Evolutionary conservation across 2,329 filamentous ascomycete genomes (phyloP).

Genomic region (Trichoderma afroharzianum): DNA sequence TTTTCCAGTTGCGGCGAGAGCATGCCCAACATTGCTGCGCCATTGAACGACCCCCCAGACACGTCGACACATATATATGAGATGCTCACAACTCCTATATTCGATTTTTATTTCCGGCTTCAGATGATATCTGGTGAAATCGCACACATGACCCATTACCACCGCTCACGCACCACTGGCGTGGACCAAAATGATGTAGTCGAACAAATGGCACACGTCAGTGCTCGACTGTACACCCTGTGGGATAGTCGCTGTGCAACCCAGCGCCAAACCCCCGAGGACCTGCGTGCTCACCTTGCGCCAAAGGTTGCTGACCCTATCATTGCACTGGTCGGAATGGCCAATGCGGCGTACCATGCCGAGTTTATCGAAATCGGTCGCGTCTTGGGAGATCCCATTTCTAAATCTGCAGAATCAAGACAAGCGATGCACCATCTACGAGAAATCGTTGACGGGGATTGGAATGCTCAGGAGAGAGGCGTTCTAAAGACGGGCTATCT

Average conservation of each 20-base stretch:
- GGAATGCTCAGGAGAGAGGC: constrained; percentile 2
- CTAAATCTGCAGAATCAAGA: constrained; percentile 19
- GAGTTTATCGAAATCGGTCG: constrained; percentile 25
- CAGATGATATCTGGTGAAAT: constrained; percentile 23
- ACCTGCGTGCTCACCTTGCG: constrained; percentile 20
- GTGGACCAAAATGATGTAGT: constrained; percentile 24
- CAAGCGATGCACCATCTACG: constrained; percentile 18
- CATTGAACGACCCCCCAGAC: not conserved
- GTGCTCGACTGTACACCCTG: constrained; percentile 16
- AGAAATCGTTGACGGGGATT: constrained; percentile 22
- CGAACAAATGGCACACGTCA: constrained; percentile 16
- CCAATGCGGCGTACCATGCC: constrained; percentile 22
- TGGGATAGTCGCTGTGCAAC: constrained; percentile 20
- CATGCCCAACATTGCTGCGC: not conserved
- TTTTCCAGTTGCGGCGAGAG: constrained; percentile 9
- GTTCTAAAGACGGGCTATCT: constrained; percentile 23
- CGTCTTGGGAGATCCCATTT: constrained; percentile 23
- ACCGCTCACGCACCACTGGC: constrained; percentile 23
- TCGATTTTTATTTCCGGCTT: constrained; percentile 23
- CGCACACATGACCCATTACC: constrained; percentile 24
- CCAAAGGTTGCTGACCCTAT: constrained; percentile 19
- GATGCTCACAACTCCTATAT: constrained; percentile 19
- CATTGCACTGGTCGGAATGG: constrained; percentile 22
- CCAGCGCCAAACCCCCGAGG: constrained; percentile 16
- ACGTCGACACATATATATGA: constrained; percentile 19